Evolutionary conservation across 176 grass and related monocot species (phyloP), one percentile per base, ranked within the genome.

Genomic region (Tillandsia leiboldiana): DNA sequence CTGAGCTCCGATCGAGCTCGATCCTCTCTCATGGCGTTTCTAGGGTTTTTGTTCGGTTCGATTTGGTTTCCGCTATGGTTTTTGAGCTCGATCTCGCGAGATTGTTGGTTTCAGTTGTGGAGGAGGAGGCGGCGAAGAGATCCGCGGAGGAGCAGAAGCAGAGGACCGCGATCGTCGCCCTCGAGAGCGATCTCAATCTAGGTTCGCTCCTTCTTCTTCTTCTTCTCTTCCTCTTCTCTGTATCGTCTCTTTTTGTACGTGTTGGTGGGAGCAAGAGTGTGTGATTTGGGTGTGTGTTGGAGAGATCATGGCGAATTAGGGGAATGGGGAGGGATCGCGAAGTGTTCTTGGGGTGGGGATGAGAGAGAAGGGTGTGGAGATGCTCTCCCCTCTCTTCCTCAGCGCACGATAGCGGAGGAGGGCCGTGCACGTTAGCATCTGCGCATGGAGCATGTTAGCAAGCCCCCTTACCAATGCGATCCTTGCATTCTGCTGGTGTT

Each of bases 71-170:
- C 4, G 29, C 2, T 3, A 6, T 0, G 33, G 33, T 42, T 42
- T 42, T 42, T 42, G 33, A 42, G 33, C 33, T 42, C 7, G 33
- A 7, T 42, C 33, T 42, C 7, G 33, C 33, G 33, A 42, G 3
- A 42, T 42, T 42, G 33, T 42, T 59, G 54, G 23, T 49, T 77
- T 64, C 72, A 96, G 91, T 86, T 72, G 72, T 88, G 12, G 91
- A 96, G 83, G 91, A 91, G 70, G 85, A 81, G 56, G 80, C 91
- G 50, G 66, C 83, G 8, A 96, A 88, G 83, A 77, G 85, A 65
- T 91, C 88, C 7, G 85, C 75, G 26, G 91, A 96, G 75, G 85
- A 96, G 85, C 82, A 96, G 85, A 82, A 76, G 80, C 88, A 96
- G 79, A 77, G 58, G 50, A 91, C 88, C 27, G 71, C 75, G 26